Conservation (phyloP, 257 asterid species). For the Solanum medicagineum region DNA sequence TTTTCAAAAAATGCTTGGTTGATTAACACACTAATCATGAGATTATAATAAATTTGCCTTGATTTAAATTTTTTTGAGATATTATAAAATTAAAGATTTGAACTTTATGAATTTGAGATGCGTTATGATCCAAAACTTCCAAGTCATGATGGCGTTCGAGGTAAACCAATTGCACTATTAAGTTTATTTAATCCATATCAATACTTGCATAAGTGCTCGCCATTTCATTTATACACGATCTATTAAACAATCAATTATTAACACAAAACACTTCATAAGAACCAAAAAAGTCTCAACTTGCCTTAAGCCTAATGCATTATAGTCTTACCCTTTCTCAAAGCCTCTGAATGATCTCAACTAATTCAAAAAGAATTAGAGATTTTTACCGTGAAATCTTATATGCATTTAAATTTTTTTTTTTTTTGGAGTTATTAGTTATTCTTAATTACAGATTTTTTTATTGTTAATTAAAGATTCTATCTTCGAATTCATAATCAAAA, state of each 20-base stretch:
- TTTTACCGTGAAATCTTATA: not conserved
- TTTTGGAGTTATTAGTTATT: not conserved
- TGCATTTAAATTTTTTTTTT: not conserved
- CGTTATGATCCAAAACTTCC: fast-evolving
- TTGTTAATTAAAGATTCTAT: not conserved
- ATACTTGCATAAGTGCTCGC: no score
- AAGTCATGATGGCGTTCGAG: fast-evolving
- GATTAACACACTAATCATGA: not conserved
- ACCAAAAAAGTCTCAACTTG: not conserved
- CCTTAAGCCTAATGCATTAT: not conserved
- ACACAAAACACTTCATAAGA: not conserved
- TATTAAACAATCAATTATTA: not conserved
- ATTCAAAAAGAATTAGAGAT: not conserved
- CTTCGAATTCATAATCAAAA: not conserved
- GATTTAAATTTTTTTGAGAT: not conserved
- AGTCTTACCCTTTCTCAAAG: not conserved
- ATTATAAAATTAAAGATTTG: not conserved
- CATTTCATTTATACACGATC: not conserved
- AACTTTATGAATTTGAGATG: fast-evolving
- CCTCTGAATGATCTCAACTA: no score
- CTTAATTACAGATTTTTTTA: not conserved
- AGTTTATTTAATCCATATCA: no score
- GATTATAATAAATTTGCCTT: not conserved
- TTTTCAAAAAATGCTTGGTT: not conserved
- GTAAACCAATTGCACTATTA: no score